phyloP scores from a whole-genome alignment of 169 alveolate genomes.

The Cyclospora cayetanensis region DNA sequence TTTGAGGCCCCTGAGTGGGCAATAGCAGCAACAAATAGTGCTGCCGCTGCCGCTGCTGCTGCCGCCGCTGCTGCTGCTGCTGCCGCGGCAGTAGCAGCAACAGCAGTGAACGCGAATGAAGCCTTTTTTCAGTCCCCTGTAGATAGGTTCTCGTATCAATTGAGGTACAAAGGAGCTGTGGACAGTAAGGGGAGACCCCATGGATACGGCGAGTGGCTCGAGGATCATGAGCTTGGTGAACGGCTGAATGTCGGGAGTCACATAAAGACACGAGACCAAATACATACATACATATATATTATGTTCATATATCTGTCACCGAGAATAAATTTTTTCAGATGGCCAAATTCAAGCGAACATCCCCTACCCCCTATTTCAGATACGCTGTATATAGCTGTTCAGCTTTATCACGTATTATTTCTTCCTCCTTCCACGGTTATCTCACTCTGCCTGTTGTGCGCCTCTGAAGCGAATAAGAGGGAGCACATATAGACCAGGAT shows the following conservation, averaged over 20 bases:
- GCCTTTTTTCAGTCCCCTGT: not conserved
- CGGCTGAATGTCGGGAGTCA: conserved; percentile 77
- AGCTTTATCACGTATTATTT: too few species aligned
- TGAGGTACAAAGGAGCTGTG: conserved; percentile 86
- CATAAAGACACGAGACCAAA: too few species aligned
- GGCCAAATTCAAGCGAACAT: not conserved
- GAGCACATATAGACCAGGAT: too few species aligned
- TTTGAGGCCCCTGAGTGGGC: not conserved
- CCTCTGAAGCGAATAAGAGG: too few species aligned
- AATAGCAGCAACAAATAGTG: not conserved
- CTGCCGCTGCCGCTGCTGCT: not conserved
- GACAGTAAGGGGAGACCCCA: conserved; percentile 89
- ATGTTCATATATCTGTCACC: not conserved
- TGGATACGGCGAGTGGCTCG: conserved; percentile 92
- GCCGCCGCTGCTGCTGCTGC: not conserved
- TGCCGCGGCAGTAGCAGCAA: not conserved
- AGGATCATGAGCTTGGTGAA: conserved; percentile 89
- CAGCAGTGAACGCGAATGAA: not conserved
- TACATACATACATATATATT: not conserved
- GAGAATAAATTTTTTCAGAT: not conserved
- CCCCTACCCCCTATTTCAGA: not conserved
- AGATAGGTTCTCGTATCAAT: conserved; percentile 80
- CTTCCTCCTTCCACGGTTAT: too few species aligned
- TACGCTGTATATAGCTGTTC: not conserved
- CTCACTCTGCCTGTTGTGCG: too few species aligned